Percentiles rank a stretch among this genome's conserved stretches.
Evolutionary conservation across 495 filamentous ascomycete genomes (phyloP).

Genomic region (Penicillium atrosanguineum): DNA sequence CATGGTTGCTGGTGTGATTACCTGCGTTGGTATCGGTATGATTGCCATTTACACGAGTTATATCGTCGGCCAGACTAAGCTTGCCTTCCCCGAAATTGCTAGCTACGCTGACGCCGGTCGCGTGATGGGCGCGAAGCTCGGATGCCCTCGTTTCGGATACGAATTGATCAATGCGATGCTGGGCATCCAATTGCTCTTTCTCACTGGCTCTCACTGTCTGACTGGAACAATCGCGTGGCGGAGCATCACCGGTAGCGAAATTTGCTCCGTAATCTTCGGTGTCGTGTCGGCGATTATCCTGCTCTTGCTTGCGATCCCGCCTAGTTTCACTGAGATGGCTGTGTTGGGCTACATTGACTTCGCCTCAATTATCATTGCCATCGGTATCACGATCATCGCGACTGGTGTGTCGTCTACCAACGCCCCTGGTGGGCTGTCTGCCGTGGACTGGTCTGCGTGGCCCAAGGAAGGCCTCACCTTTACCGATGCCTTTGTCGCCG

Average conservation of each 20-base stretch:
- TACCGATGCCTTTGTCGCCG: constrained; percentile 46
- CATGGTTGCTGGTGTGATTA: constrained; percentile 51
- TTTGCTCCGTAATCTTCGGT: constrained; percentile 60
- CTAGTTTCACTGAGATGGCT: constrained; percentile 47
- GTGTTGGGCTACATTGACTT: constrained; percentile 58
- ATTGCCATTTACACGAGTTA: constrained; percentile 67
- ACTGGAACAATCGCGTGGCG: constrained; percentile 65
- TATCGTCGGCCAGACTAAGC: constrained; percentile 64
- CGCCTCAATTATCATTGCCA: constrained; percentile 58
- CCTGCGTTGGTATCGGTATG: constrained; percentile 55
- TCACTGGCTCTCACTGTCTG: constrained; percentile 64
- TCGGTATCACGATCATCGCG: constrained; percentile 62
- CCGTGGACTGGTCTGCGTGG: constrained; percentile 30
- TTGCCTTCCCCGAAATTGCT: constrained; percentile 58
- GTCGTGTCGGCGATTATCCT: constrained; percentile 57
- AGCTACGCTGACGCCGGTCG: constrained; percentile 62
- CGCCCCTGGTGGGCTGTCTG: constrained; percentile 23
- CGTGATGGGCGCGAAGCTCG: constrained; percentile 21
- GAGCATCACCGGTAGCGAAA: constrained; percentile 51
- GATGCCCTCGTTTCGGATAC: constrained; percentile 48
- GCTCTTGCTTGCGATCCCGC: constrained; percentile 56
- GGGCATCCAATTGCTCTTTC: constrained; percentile 58
- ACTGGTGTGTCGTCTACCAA: constrained; percentile 45
- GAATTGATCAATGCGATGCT: constrained; percentile 57
- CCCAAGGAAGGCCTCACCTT: constrained; percentile 22